A percentile compares a stretch with the other conserved stretches of the same genome.
phyloP scores from a whole-genome alignment of 306 rosid species.

The Crataegus laevigata region DNA sequence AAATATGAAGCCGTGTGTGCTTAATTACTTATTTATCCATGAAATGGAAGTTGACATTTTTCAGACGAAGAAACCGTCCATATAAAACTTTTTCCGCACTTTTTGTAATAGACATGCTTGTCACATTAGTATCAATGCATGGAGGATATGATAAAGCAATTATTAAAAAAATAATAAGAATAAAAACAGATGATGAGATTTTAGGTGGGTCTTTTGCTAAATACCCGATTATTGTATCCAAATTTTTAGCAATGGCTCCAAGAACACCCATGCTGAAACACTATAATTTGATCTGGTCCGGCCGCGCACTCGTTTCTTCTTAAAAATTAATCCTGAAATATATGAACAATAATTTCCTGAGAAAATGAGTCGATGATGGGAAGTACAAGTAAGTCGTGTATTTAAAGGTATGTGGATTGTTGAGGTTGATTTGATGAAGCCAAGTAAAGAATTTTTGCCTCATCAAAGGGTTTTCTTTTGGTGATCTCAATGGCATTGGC shows the following conservation, averaged over 20 bases:
- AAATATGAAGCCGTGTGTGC: not conserved
- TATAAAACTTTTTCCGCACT: not conserved
- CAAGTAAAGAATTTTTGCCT: constrained; percentile 47
- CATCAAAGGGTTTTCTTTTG: constrained; percentile 38
- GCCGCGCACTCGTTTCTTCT: not conserved
- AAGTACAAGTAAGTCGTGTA: not conserved
- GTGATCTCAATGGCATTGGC: not conserved
- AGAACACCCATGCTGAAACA: constrained; percentile 41
- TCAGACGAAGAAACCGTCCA: not conserved
- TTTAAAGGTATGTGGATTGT: not conserved
- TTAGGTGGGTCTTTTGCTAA: not conserved
- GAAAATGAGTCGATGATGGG: not conserved
- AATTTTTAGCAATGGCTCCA: constrained; percentile 55
- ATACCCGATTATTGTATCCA: constrained; percentile 70
- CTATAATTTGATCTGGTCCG: not conserved
- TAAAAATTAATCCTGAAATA: not conserved
- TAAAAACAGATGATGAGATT: not conserved
- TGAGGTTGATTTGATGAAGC: constrained; percentile 7
- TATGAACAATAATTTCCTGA: not conserved
- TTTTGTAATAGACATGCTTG: not conserved
- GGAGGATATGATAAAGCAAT: not conserved
- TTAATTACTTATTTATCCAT: too few relatives aligned
- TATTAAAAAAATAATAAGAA: not conserved
- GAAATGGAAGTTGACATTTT: not conserved
- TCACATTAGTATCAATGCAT: not conserved